These are phyloP conservation scores for Trichoderma orchidacearum DNA, from an alignment of 495 filamentous ascomycete species.

Conservation along the genomic window DNA sequence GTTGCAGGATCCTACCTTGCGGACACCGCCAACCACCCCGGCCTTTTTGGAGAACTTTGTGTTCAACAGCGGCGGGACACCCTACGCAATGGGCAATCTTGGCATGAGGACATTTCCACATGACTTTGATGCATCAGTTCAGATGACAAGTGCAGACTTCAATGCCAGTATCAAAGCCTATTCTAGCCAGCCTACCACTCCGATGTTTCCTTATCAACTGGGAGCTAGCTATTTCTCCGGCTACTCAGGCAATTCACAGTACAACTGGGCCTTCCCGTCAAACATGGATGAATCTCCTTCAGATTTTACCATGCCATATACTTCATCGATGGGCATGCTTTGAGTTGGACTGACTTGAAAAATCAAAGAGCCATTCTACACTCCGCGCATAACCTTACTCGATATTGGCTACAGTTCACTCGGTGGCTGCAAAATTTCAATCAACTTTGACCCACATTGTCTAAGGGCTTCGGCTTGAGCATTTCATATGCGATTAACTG, in stretches of 20 bases:
- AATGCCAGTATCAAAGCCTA: neutral
- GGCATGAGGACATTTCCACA: neutral
- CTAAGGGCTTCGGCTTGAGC: too few species aligned
- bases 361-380: too few species aligned
- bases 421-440: too few species aligned
- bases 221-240: neutral
- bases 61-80: neutral
- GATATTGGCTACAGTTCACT: too few species aligned
- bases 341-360: neutral
- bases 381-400: too few species aligned
- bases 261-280: neutral
- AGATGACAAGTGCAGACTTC: neutral
- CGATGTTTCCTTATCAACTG: neutral
- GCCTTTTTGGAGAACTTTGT: neutral
- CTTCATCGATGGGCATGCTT: neutral
- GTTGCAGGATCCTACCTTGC: slow-evolving; percentile 1
- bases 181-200: neutral
- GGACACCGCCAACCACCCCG: slow-evolving; percentile 3
- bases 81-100: neutral
- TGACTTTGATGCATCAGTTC: neutral
- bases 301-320: neutral
- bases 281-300: neutral
- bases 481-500: too few species aligned
- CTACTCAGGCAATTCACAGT: neutral
- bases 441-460: too few species aligned